Base-by-base conservation (phyloP, 352 stramenopile species). In the Pythium insidiosum region DNA sequence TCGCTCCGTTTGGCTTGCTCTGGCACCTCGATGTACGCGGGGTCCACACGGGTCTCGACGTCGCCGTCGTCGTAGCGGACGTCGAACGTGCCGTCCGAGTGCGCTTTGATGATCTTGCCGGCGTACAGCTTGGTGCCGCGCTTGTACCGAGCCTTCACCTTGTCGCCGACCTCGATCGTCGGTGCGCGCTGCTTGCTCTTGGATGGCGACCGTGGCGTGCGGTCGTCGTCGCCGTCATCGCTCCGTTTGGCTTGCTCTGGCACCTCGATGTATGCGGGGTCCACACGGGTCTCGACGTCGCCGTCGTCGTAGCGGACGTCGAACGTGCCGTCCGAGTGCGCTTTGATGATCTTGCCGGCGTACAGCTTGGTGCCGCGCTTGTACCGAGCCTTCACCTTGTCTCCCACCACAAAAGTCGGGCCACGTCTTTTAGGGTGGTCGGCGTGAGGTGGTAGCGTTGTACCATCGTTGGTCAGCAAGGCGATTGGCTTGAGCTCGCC, bases 21-120 rank as follows among this genome's bases (percentile, higher is more conserved):
- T n/a, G n/a, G n/a, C 1, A 11, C 19, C 13, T 42, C 28, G 33
- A 58, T 48, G 26, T 49, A 53, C 1, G 7, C 36, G 28, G 26
- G 20, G 0, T 60, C 51, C 24, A 81, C 65, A 9, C 52, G 43
- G 1, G 23, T 63, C 41, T 81, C 75, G 15, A 63, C 53, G 19
- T 88, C 71, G 11, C 73, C 80, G 38, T 88, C 73, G 1, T 86
- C 69, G 37, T 88, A 93, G 28, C 56, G n/a, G 47, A 93, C 45
- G 21, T 87, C 77, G 43, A 73, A 83, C 16, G 69, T 88, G 11
- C 61, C 65, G 47, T 91, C 73, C 6, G 51, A 46, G 45, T 85
- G 63, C 0, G 63, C 55, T 1, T 46, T 51, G 6, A 58, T 64
- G 35, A 94, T 76, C 38, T 64, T 73, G 5, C 77, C 77, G 11